Percentiles rank a stretch among this genome's conserved stretches.
These are phyloP conservation scores for Leptodermis oblonga DNA, from an alignment of 257 asterid species.

Conservation along the genomic window DNA sequence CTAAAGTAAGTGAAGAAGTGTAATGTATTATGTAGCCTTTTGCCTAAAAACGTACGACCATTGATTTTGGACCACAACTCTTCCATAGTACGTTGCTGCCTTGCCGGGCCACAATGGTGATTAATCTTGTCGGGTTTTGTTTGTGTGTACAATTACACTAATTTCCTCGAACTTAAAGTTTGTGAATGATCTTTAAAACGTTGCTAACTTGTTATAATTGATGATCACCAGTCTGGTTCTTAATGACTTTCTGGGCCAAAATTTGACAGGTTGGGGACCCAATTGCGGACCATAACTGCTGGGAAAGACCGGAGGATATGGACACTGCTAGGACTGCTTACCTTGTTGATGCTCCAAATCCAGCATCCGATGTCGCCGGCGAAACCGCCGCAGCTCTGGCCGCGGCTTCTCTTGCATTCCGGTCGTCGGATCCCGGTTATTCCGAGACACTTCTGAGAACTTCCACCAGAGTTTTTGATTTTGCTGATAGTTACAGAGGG, in stretches of 20 bases:
- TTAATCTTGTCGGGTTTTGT: not conserved
- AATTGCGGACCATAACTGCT: constrained; percentile 70
- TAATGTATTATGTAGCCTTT: no score
- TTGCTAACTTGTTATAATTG: not conserved
- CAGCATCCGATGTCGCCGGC: constrained; percentile 97
- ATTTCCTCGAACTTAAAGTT: not conserved
- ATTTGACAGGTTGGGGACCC: constrained; percentile 89
- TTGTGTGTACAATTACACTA: not conserved
- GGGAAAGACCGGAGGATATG: constrained; percentile 99
- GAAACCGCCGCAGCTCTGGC: constrained; percentile 98
- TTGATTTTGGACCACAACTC: not conserved
- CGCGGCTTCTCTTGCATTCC: constrained; percentile 82
- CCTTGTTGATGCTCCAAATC: constrained; percentile 81
- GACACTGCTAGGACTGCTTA: constrained; percentile 89
- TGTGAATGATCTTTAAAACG: constrained; percentile 2
- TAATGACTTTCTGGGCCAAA: not conserved
- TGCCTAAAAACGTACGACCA: no score
- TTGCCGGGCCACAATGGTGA: not conserved
- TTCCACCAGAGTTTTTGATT: constrained; percentile 59
- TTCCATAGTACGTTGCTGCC: not conserved
- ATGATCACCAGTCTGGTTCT: not conserved
- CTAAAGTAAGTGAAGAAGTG: no score
- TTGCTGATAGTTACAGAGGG: constrained; percentile 78
- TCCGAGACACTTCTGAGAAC: constrained; percentile 64
- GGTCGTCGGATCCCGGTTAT: constrained; percentile 70